Evolutionary conservation across 225 moss, liverwort and hornwort genomes (phyloP).

Genomic region (Climacium dendroides): DNA sequence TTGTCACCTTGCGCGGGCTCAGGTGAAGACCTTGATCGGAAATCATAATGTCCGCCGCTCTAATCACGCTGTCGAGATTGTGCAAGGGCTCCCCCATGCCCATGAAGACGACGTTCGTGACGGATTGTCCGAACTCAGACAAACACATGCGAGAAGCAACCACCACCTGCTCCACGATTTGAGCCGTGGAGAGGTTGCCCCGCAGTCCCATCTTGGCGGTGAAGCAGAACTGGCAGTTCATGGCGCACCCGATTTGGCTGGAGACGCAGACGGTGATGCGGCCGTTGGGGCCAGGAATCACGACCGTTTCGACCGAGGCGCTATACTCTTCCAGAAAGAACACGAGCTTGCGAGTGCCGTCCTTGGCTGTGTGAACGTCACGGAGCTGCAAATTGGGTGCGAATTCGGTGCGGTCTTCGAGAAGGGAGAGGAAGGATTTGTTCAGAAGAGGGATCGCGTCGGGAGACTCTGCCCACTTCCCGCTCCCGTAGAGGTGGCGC

Average conservation of each 20-base stretch:
- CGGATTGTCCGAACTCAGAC: slow-evolving; percentile 17
- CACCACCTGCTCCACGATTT: slow-evolving; percentile 84
- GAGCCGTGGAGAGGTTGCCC: slow-evolving; percentile 63
- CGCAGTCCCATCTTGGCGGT: slow-evolving; percentile 84
- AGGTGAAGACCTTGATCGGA: slow-evolving; percentile 54
- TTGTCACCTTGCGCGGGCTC: slow-evolving; percentile 71
- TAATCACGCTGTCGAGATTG: slow-evolving; percentile 55
- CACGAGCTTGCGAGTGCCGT: slow-evolving; percentile 74
- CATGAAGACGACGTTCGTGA: slow-evolving; percentile 94
- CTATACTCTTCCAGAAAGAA: slow-evolving; percentile 44
- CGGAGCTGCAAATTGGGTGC: slow-evolving; percentile 25
- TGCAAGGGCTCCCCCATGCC: slow-evolving; percentile 98
- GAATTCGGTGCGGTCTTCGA: slow-evolving; percentile 44
- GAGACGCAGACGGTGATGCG: slow-evolving; percentile 86
- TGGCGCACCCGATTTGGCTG: slow-evolving; percentile 89
- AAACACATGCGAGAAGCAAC: slow-evolving; percentile 61
- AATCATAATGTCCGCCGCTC: slow-evolving; percentile 86
- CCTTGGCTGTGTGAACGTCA: slow-evolving; percentile 44
- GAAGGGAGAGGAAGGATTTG: slow-evolving; percentile 28
- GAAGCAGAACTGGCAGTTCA: slow-evolving; percentile 94
- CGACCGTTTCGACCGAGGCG: slow-evolving; percentile 64
- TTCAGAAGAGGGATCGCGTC: slow-evolving; percentile 38
- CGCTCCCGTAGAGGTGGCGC: slow-evolving; percentile 58
- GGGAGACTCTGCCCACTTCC: slow-evolving; percentile 57
- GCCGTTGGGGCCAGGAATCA: slow-evolving; percentile 64